These are phyloP conservation scores for Boletellus sp. DNA, from an alignment of 768 basidiomycete species.

Conservation along the genomic window DNA sequence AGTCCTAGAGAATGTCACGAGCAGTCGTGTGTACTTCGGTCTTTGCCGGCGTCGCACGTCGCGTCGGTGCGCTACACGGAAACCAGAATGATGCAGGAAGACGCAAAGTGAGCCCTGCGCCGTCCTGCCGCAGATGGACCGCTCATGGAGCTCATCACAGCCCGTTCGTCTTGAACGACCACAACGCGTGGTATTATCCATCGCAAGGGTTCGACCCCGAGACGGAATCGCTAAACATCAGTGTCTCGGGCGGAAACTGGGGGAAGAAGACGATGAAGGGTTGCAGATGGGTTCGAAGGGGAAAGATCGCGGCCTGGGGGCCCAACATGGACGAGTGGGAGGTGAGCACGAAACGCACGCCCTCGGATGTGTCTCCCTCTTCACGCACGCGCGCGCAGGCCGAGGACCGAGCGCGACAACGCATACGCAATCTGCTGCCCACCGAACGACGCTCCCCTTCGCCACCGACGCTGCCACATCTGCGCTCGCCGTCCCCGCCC, in stretches of 20 bases:
- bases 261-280: constrained; percentile 72
- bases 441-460: constrained; percentile 60
- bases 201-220: constrained; percentile 70
- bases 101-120: constrained; percentile 25
- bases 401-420: constrained; percentile 81
- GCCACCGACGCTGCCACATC: constrained; percentile 69
- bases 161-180: constrained; percentile 60
- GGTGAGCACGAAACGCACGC: constrained; percentile 37
- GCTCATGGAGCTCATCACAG: constrained; percentile 20
- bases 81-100: constrained; percentile 30
- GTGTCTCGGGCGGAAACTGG: constrained; percentile 70
- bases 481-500: constrained; percentile 77
- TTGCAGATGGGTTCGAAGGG: constrained; percentile 78
- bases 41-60: constrained; percentile 17
- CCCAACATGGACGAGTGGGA: constrained; percentile 85
- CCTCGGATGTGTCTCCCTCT: constrained; percentile 1
- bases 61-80: constrained; percentile 20
- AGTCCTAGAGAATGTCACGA: neutral
- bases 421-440: constrained; percentile 66
- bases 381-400: constrained; percentile 41
- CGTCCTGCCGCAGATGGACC: neutral
- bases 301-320: constrained; percentile 82
- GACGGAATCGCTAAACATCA: constrained; percentile 49
- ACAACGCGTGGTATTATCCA: constrained; percentile 81
- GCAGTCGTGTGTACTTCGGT: constrained; percentile 7